Conservation (phyloP, 1,139 yeast genomes). For the Taiozyma sp. region DNA sequence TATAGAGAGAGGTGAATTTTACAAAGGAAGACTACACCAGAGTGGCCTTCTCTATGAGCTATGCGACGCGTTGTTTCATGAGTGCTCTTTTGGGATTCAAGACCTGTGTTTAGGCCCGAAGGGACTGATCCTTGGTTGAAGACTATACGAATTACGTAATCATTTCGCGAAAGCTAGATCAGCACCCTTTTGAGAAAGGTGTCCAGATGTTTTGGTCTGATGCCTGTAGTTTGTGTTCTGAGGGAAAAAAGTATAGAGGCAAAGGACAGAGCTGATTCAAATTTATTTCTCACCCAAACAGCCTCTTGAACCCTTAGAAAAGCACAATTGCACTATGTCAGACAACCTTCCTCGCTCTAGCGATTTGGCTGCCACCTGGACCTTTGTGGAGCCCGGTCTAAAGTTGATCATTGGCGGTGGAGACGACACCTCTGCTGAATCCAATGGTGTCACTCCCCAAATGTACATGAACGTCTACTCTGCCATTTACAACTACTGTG, state of each 20-base stretch:
- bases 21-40: no score
- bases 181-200: neutral
- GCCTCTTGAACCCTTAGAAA: neutral
- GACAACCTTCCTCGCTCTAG: constrained; percentile 32
- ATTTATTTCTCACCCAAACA: no score
- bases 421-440: constrained; percentile 44
- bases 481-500: constrained; percentile 92
- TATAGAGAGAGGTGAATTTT: no score
- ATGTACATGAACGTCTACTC: constrained; percentile 76
- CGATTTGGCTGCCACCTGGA: constrained; percentile 63
- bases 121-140: no score
- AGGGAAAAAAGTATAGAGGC: neutral
- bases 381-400: constrained; percentile 68
- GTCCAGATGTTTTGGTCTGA: neutral
- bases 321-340: constrained; percentile 2
- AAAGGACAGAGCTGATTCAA: neutral
- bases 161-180: no score
- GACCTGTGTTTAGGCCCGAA: no score
- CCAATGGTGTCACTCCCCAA: constrained; percentile 57
- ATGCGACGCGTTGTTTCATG: no score
- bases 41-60: no score
- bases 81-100: no score
- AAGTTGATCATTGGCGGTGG: constrained; percentile 58
- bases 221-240: neutral
- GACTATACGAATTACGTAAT: no score